A percentile compares a stretch with the other conserved stretches of the same genome.
phyloP scores from a whole-genome alignment of 202 grass and related monocot species.

The Elaeis oleifera region DNA sequence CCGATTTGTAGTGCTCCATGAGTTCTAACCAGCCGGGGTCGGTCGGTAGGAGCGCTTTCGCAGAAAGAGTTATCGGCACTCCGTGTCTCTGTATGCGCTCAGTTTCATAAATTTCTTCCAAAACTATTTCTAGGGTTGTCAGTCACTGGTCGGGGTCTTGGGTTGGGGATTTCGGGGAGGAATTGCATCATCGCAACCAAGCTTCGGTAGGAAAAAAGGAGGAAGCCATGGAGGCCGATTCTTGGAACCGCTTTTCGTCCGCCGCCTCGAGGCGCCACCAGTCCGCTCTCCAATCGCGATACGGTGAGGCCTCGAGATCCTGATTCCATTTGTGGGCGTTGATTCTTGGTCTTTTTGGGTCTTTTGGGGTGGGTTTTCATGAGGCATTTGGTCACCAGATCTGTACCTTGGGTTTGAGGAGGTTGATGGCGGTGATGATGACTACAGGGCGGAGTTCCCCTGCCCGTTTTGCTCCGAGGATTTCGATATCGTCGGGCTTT shows the following conservation, averaged over 20 bases:
- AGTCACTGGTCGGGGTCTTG: no score
- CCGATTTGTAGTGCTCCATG: no score
- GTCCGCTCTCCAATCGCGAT: constrained; percentile 7
- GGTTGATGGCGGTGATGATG: constrained; percentile 7
- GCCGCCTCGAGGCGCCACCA: constrained; percentile 11
- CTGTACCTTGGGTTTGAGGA: background rate
- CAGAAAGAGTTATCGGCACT: no score
- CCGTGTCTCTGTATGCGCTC: no score
- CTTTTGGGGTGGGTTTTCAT: background rate
- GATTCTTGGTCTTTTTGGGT: background rate
- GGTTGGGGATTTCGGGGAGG: no score
- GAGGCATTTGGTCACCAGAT: background rate
- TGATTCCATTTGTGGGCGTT: no score
- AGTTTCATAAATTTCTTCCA: no score
- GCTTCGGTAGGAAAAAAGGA: no score
- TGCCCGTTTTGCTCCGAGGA: constrained; percentile 13
- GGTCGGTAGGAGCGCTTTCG: no score
- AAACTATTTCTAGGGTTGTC: no score
- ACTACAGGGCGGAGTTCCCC: constrained; percentile 4
- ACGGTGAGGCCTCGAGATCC: background rate
- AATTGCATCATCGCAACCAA: no score
- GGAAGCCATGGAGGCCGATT: constrained; percentile 7
- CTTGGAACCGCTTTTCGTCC: background rate
- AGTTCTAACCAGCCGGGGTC: no score
- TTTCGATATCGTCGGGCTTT: constrained; percentile 16